Conservation (phyloP, 192 early-diverging fungal genomes). For the Coemansia sp. region DNA sequence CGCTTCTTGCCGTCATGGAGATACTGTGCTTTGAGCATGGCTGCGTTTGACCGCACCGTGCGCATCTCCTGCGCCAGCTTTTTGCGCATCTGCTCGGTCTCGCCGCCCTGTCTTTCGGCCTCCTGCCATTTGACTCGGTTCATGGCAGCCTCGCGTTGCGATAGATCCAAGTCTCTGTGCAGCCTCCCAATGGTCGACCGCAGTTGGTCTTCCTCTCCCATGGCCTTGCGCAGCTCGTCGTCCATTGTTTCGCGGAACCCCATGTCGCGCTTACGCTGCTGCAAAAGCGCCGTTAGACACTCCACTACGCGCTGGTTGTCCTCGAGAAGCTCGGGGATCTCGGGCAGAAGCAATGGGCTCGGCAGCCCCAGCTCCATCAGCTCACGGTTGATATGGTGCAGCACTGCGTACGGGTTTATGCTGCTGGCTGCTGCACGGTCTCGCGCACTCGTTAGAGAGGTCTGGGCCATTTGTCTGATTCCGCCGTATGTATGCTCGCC, state of each 20-base stretch:
- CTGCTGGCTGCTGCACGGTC: constrained; percentile 2
- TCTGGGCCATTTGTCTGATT: constrained; percentile 45
- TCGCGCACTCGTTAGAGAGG: constrained; percentile 30
- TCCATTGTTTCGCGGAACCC: constrained; percentile 43
- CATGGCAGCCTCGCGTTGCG: constrained; percentile 35
- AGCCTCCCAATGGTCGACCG: constrained; percentile 21
- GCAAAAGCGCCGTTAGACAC: constrained; percentile 29
- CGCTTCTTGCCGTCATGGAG: constrained; percentile 47
- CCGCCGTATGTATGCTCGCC: constrained; percentile 34
- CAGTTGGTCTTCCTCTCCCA: constrained; percentile 47
- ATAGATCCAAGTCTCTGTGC: constrained; percentile 37
- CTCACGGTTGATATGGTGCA: constrained; percentile 50
- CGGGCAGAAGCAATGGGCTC: constrained; percentile 37
- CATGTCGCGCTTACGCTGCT: constrained; percentile 26
- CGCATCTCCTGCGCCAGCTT: constrained; percentile 30
- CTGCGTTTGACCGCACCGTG: constrained; percentile 24
- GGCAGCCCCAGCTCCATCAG: constrained; percentile 47
- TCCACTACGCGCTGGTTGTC: constrained; percentile 46
- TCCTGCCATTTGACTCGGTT: constrained; percentile 31
- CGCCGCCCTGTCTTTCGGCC: constrained; percentile 5
- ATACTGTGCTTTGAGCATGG: constrained; percentile 31
- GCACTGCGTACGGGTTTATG: constrained; percentile 25
- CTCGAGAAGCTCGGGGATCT: constrained; percentile 33
- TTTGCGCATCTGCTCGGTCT: constrained; percentile 22
- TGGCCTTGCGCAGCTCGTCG: constrained; percentile 35